Evolutionary conservation across 345 rosid species (phyloP).

Genomic region (Bretschneidera sinensis): DNA sequence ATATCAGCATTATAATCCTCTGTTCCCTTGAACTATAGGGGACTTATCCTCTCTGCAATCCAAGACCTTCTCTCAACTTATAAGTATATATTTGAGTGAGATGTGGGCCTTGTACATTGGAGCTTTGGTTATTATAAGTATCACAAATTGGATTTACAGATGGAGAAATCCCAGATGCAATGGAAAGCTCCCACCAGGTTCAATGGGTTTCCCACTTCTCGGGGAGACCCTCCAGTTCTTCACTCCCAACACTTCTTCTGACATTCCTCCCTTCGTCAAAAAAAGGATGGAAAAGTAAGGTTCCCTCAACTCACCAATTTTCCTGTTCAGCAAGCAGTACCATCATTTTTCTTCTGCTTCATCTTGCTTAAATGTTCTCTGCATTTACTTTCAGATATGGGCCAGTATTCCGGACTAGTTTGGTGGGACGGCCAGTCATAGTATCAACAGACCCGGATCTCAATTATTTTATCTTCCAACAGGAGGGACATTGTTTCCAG

Average conservation of each 20-base stretch:
- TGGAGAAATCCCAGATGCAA: conserved; percentile 84
- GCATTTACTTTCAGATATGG: conserved; percentile 60
- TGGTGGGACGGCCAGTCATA: conserved; percentile 80
- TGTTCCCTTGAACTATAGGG: not conserved
- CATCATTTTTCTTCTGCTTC: too few relatives aligned
- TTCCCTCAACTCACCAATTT: conserved; percentile 1
- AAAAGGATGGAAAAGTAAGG: conserved; percentile 64
- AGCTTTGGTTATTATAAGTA: conserved; percentile 40
- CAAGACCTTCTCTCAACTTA: conserved; percentile 5
- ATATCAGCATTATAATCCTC: conserved; percentile 11
- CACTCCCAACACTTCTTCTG: conserved; percentile 55
- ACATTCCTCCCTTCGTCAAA: conserved; percentile 60
- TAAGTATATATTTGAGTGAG: conserved; percentile 18
- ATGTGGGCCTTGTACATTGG: conserved; percentile 51
- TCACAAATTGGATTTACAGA: conserved; percentile 51
- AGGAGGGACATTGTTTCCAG: conserved; percentile 80
- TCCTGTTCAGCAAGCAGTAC: too few relatives aligned
- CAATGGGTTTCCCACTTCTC: conserved; percentile 82
- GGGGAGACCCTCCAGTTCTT: conserved; percentile 88
- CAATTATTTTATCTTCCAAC: conserved; percentile 78
- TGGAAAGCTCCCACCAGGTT: conserved; percentile 93
- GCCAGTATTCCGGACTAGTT: conserved; percentile 69
- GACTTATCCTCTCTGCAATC: conserved; percentile 5
- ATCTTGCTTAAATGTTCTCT: not conserved
- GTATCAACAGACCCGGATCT: conserved; percentile 88